Conservation (phyloP, 805 yeast species). For the Blastobotrys robertii region DNA sequence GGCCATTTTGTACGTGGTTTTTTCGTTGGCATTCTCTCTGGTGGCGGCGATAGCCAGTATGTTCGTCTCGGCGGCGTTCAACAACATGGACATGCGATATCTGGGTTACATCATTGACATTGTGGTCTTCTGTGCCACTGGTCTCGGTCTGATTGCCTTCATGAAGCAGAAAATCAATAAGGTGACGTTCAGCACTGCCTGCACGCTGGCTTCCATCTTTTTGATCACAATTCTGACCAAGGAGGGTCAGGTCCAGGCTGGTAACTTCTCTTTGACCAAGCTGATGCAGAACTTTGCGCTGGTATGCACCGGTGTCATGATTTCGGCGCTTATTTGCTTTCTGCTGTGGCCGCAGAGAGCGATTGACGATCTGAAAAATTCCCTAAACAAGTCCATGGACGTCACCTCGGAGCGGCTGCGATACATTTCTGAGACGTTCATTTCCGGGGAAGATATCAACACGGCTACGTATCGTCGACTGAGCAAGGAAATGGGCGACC, state of each 20-base stretch:
- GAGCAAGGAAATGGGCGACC: conserved; percentile 32
- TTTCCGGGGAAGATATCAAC: conserved; percentile 37
- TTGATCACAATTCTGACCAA: conserved; percentile 61
- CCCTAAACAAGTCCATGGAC: conserved; percentile 43
- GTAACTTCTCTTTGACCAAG: conserved; percentile 45
- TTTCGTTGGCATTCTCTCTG: conserved; percentile 46
- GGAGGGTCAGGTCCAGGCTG: conserved; percentile 58
- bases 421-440: conserved; percentile 39
- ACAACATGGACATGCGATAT: conserved; percentile 36
- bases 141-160: conserved; percentile 59
- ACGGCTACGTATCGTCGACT: conserved; percentile 24
- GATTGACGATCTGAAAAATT: conserved; percentile 32
- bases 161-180: conserved; percentile 57
- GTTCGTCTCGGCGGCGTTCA: conserved; percentile 38
- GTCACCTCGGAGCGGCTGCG: conserved; percentile 42
- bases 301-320: conserved; percentile 49
- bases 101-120: conserved; percentile 46
- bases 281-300: conserved; percentile 46
- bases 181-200: conserved; percentile 71
- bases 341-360: conserved; percentile 58
- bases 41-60: conserved; percentile 44
- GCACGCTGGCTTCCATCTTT: conserved; percentile 65
- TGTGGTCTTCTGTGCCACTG: conserved; percentile 36
- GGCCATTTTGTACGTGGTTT: conserved; percentile 49
- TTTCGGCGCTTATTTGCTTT: conserved; percentile 53